Evolutionary conservation across 2,329 filamentous ascomycete genomes (phyloP), one percentile per base, ranked within the genome.

Genomic region (Monilinia polystroma): DNA sequence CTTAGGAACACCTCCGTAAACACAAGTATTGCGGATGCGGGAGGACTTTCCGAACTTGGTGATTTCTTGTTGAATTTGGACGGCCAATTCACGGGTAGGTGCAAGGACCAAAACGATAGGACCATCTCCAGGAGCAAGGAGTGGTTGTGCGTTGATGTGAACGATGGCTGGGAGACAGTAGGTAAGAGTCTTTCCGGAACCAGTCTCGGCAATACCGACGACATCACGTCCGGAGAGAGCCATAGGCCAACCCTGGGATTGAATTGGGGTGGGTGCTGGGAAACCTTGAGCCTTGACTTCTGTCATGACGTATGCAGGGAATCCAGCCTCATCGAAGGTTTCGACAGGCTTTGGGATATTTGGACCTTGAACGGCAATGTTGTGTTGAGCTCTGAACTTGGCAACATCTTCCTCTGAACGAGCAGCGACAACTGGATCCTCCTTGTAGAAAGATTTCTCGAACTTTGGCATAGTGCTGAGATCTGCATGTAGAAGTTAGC

Each of bases 381-480:
- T 84, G 76, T 95, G 88, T 76, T 92, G 87, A 76, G 87, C 87
- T 77, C 95, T 91, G 84, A 97, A 99, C 66, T 88, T 90, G 38
- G 93, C 90, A 67, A 99, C 90, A 70, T 98, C 94, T 66, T 86
- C 86, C 53, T 86, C 78, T 16, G 92, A 88, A 76, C 95, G 91
- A 75, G 80, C 83, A 69, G 87, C 80, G 69, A 99, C 94, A 68
- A 87, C 87, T 43, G 89, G 85, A 77, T 95, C 89, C 81, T 98
- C 95, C 83, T 98, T 97, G 87, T 99, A 99, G 83, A 99, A 99
- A 11, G 91, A 93, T 82, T 99, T 99, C 79, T 99, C 95, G 81
- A 99, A 99, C 81, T 98, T 98, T 74, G 95, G 94, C 56, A 99
- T 77, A 8, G 88, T 79, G 76, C 79, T 83, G 64, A 95, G 75